Base-by-base conservation (phyloP, 345 rosid genomes). In the Geranium rotundifolium region DNA sequence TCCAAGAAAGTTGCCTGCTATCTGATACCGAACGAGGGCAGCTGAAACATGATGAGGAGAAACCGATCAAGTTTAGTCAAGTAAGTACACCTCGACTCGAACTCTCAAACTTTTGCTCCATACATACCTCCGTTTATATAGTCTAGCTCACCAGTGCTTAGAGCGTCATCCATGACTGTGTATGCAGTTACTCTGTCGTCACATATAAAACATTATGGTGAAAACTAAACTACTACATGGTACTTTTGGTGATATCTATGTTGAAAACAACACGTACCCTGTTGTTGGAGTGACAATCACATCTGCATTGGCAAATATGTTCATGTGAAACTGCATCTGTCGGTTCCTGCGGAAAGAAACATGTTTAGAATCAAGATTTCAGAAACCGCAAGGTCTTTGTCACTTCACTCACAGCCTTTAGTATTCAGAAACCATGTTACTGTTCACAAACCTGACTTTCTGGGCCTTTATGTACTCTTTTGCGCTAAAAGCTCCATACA, bases 1-100 rank as follows among this genome's bases (percentile, higher is more conserved):
- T 64, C 95, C 95, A 56, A 87, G 76, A 69, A 87, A 87, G 64
- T 87, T 87, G 60, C 95, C 90, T 19, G 88, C 86, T 77, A 87
- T 84, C 63, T 77, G 84, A 67, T 82, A 87, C 64, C 86, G 84
- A 61, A 82, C 75, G 19, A 82, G 81, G 4, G 95, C 88, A 62
- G 88, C 95, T 87, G 87, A 69, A 78, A 77, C 17, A 63, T 10
- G 15, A 64, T 3, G 3, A 59, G 14, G 61, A 13, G 19, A 34
- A 41, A 71, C 63, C 16, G 29, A 64, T 74, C 60, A 62, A 54
- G 7, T 61, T 62, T 52, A 18, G 59, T 56, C 19, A 27, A 13
- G 17, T 56, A 17, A 56, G 18, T n/a, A n/a, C n/a, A n/a, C 23
- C 7, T n/a, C 23, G 23, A 56, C 34, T 18, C 52, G 56, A 2